Conservation (phyloP, 2,329 filamentous ascomycete genomes). For the Pseudogymnoascus sp. region DNA sequence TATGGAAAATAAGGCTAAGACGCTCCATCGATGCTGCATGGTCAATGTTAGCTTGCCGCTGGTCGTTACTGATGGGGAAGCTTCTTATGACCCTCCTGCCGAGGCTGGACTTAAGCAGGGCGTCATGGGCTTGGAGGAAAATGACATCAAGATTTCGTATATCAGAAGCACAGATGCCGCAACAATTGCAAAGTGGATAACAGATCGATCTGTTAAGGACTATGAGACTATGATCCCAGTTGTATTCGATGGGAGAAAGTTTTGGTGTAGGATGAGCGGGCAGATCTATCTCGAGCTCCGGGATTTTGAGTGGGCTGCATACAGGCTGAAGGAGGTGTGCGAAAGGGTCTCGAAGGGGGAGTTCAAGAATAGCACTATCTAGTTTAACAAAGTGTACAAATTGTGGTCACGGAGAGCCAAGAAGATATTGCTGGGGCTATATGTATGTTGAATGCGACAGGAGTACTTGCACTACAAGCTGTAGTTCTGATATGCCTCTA, state of each 20-base stretch:
- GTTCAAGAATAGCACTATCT: conserved; percentile 10
- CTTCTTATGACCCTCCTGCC: background rate
- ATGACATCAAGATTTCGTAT: background rate
- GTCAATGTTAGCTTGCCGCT: conserved; percentile 69
- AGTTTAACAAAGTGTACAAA: background rate
- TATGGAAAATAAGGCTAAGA: conserved; percentile 56
- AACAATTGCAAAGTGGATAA: conserved; percentile 42
- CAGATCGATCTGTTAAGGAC: conserved; percentile 44
- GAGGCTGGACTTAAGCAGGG: background rate
- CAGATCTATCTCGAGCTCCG: conserved; percentile 75
- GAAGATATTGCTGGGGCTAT: no score
- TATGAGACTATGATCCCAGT: conserved; percentile 65
- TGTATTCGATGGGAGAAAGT: conserved; percentile 49
- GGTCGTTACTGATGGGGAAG: conserved; percentile 13
- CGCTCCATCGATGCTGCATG: conserved; percentile 60
- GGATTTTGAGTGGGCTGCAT: conserved; percentile 67
- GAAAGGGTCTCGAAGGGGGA: conserved; percentile 39
- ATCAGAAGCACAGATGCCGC: background rate
- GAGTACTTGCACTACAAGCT: no score
- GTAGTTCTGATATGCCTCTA: no score
- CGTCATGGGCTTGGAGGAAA: background rate
- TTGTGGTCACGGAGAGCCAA: no score
- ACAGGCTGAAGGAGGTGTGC: conserved; percentile 38
- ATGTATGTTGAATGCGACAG: no score
- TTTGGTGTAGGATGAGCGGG: conserved; percentile 68